Conservation (phyloP, 805 yeast species). For the Priceomyces medius region DNA sequence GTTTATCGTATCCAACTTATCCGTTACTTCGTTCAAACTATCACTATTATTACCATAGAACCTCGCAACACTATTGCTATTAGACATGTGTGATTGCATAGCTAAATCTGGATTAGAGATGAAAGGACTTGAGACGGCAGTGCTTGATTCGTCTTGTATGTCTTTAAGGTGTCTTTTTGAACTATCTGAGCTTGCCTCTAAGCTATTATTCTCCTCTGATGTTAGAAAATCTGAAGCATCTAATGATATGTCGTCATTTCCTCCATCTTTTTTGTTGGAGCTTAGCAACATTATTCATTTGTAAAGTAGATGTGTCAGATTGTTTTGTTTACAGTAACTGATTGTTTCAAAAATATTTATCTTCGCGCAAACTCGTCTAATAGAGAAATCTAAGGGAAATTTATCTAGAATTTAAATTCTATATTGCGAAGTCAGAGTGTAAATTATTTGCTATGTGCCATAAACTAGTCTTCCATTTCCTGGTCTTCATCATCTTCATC, state of each 20-base stretch:
- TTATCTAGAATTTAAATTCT: background rate
- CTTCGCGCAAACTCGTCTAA: constrained; percentile 2
- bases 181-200: background rate
- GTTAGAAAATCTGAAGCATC: background rate
- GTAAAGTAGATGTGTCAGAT: background rate
- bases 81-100: background rate
- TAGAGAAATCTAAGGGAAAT: background rate
- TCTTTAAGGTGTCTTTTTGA: background rate
- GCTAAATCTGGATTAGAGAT: constrained; percentile 16
- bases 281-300: background rate
- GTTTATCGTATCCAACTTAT: background rate
- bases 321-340: constrained; percentile 1
- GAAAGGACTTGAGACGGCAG: constrained; percentile 13
- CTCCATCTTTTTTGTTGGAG: background rate
- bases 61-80: background rate
- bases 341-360: constrained; percentile 4
- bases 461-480: constrained; percentile 40
- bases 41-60: background rate
- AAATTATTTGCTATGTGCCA: background rate
- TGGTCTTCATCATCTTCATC: constrained; percentile 72
- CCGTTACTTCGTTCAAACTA: background rate
- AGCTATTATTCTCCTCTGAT: background rate
- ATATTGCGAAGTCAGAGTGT: background rate
- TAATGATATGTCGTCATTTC: background rate
- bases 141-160: background rate